Evolutionary conservation across 192 early-diverging fungal species (phyloP), one percentile per base, ranked within the genome.

Genomic region (Coemansia sp.): DNA sequence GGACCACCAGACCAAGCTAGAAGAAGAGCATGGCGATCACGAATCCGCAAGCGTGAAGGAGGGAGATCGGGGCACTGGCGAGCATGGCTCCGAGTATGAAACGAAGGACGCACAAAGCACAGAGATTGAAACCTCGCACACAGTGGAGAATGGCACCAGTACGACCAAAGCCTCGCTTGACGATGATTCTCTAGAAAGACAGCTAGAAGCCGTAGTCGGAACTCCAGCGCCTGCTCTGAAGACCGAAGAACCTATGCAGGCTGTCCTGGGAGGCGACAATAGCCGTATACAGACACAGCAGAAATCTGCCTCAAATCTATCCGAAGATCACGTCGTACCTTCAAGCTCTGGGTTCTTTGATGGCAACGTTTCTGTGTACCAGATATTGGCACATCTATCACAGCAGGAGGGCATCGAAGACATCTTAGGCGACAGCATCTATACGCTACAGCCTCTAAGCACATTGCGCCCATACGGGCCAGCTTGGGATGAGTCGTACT

Each of bases 401-500:
- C 52, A 59, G 26, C 40, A 46, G 7, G 60, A 70, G 37, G 35
- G 46, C 23, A 59, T 74, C 15, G 81, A 74, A 34, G 72, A 74
- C 7, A 74, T 74, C 18, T 31, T 77, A 29, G 81, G 75, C 4
- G 68, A 74, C n/a, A 75, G 75, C 61, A 31, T 79, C 1, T 73
- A 70, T 40, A 31, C 76, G 13, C 56, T 79, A 15, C 76, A 79
- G 60, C 52, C 67, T 7, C 64, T 79, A 20, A 40, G 42, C 30
- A 43, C 67, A 52, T 57, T 73, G 16, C 48, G 42, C 52, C 76
- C 76, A 1, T 79, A 67, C 37, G 56, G 43, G 9, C 76, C 76
- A 5, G 67, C 67, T 9, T 79, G 76, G 76, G 71, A 73, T 7
- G 67, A 64, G 46, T 46, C 68, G 23, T 79, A 79, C 53, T 79